These are phyloP conservation scores for Taphrina populina DNA, from an alignment of 1,139 yeast genomes.

Conservation along the genomic window DNA sequence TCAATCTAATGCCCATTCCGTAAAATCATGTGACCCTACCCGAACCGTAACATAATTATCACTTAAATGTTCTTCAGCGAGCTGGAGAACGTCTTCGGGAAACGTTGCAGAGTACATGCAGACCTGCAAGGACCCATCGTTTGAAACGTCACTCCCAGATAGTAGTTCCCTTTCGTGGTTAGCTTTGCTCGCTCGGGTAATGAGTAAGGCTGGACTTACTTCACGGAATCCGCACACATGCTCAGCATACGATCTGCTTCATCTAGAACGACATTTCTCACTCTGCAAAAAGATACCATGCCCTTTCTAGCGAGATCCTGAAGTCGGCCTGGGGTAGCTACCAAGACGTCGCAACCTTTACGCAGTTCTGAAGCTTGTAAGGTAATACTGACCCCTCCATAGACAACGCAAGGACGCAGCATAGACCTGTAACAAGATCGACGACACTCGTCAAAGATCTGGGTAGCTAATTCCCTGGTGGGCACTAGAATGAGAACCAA, in stretches of 20 bases:
- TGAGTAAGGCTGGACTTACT: neutral
- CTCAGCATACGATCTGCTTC: slow-evolving; percentile 89
- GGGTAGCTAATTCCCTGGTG: slow-evolving; percentile 89
- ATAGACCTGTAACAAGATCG: slow-evolving; percentile 82
- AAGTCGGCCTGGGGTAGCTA: slow-evolving; percentile 97
- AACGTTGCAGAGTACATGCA: slow-evolving; percentile 95
- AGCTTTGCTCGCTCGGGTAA: neutral
- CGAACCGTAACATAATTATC: neutral
- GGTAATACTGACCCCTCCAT: slow-evolving; percentile 98
- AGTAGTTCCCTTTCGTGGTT: neutral
- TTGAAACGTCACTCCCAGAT: neutral
- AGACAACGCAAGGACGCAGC: slow-evolving; percentile 83
- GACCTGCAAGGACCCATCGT: neutral
- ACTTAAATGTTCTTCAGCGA: slow-evolving; percentile 68
- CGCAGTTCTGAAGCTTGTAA: slow-evolving; percentile 85
- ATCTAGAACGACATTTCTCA: slow-evolving; percentile 88
- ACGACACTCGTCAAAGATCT: slow-evolving; percentile 93
- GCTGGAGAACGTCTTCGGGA: slow-evolving; percentile 94
- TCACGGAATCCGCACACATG: slow-evolving; percentile 62
- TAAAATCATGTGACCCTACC: too few relatives aligned
- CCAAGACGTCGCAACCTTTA: slow-evolving; percentile 75
- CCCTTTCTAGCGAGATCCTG: slow-evolving; percentile 82
- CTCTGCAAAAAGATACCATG: slow-evolving; percentile 93
- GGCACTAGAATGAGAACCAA: slow-evolving; percentile 86
- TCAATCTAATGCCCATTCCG: too few relatives aligned